Evolutionary conservation across 2,329 filamentous ascomycete genomes (phyloP).

Genomic region (Paecilomyces dactylethromorphus): DNA sequence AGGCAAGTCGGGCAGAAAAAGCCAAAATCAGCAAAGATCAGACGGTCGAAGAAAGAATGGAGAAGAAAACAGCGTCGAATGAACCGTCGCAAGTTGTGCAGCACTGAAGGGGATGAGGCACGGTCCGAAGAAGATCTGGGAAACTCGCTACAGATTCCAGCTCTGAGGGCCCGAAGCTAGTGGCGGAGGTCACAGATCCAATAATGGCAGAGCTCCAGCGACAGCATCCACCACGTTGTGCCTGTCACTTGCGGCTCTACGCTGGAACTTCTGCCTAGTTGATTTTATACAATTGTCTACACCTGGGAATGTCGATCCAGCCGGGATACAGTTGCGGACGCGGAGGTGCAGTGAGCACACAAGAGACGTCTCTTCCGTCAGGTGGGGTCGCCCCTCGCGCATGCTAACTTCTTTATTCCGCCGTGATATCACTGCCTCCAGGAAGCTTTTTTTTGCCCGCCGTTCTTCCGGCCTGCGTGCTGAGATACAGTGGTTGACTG

Average conservation of each 20-base stretch:
- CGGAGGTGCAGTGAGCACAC: not conserved
- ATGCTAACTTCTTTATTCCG: not conserved
- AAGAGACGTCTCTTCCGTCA: not conserved
- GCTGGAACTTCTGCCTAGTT: not conserved
- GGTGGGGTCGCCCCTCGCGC: not conserved
- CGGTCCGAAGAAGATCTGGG: not conserved
- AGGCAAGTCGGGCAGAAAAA: slow-evolving; percentile 5
- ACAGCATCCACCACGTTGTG: not conserved
- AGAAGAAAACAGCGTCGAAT: not conserved
- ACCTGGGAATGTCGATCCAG: not conserved
- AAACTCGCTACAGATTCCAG: slow-evolving; percentile 1
- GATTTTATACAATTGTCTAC: not conserved
- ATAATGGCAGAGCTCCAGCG: not conserved
- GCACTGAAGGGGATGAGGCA: slow-evolving; percentile 1
- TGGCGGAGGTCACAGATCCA: slow-evolving; percentile 1
- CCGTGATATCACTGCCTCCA: not conserved
- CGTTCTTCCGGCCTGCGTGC: no score
- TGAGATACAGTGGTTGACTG: not conserved
- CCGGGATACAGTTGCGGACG: not conserved
- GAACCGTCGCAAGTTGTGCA: not conserved
- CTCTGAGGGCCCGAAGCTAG: not conserved
- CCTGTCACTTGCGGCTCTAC: not conserved
- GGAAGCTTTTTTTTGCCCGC: not conserved
- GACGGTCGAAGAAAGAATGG: not conserved
- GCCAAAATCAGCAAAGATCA: not conserved